These are phyloP conservation scores for Meyerozyma sp. DNA, from an alignment of 1,139 yeast genomes.

Conservation along the genomic window DNA sequence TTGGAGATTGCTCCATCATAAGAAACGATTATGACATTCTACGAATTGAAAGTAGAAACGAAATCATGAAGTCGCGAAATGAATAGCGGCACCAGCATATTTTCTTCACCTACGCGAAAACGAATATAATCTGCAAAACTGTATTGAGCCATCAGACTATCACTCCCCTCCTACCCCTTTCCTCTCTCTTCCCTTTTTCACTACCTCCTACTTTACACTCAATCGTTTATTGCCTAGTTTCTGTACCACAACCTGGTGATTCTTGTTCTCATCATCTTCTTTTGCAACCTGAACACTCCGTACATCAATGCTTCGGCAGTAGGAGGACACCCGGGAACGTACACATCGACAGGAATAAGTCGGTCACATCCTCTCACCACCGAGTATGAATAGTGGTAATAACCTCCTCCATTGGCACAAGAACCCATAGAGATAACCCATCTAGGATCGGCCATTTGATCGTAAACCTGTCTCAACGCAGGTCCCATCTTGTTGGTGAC, in stretches of 20 bases:
- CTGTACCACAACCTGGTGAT: slow-evolving; percentile 86
- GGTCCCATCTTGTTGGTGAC: slow-evolving; percentile 94
- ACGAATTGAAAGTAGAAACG: no score
- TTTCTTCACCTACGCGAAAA: no score
- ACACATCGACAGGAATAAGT: slow-evolving; percentile 82
- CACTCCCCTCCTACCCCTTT: no score
- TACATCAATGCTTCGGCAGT: slow-evolving; percentile 89
- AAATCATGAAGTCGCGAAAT: no score
- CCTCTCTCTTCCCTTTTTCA: background rate
- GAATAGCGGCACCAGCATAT: no score
- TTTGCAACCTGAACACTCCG: slow-evolving; percentile 83
- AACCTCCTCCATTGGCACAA: slow-evolving; percentile 93
- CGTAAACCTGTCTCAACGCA: slow-evolving; percentile 87
- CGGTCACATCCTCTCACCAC: slow-evolving; percentile 91
- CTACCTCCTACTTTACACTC: background rate
- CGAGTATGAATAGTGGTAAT: slow-evolving; percentile 84
- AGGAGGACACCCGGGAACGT: slow-evolving; percentile 94
- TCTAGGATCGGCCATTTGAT: slow-evolving; percentile 92
- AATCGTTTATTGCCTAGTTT: slow-evolving; percentile 27
- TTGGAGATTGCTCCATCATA: no score
- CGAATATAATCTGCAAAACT: no score
- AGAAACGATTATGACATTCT: no score
- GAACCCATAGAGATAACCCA: slow-evolving; percentile 93
- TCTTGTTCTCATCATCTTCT: slow-evolving; percentile 81
- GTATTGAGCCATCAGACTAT: no score